Conservation (phyloP, 2,329 filamentous ascomycete species). For the Fusarium sp. region DNA sequence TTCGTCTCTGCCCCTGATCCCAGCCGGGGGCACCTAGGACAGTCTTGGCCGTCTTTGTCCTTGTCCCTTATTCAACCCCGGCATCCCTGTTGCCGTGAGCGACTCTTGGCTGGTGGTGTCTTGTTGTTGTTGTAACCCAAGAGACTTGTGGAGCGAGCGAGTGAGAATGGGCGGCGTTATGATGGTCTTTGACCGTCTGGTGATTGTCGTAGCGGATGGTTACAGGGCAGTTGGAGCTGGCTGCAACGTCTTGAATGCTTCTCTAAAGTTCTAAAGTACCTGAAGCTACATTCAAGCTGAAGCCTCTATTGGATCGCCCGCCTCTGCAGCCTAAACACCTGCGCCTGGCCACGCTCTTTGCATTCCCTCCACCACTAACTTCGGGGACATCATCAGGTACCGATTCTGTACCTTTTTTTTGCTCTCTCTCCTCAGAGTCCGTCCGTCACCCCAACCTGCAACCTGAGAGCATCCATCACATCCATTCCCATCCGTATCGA, state of each 20-base stretch:
- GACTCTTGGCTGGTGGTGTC: neutral
- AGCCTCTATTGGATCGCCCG: neutral
- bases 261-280: neutral
- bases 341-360: constrained; percentile 28
- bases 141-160: neutral
- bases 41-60: constrained; percentile 17
- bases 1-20: constrained; percentile 36
- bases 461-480: constrained; percentile 10
- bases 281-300: neutral
- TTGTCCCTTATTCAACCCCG: constrained; percentile 15
- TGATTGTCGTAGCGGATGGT: constrained; percentile 4
- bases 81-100: constrained; percentile 2
- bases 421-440: neutral
- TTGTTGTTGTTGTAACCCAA: neutral
- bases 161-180: neutral
- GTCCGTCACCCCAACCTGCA: neutral
- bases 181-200: neutral
- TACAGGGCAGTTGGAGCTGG: neutral
- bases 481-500: constrained; percentile 1
- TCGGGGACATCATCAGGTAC: constrained; percentile 27
- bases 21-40: constrained; percentile 4
- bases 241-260: neutral
- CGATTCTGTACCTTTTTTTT: constrained; percentile 5
- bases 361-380: constrained; percentile 15
- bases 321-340: neutral